Percentiles rank a stretch among this genome's conserved stretches.
Evolutionary conservation across 2,329 filamentous ascomycete genomes (phyloP).

Genomic region (Ascocoryne sarcoides): DNA sequence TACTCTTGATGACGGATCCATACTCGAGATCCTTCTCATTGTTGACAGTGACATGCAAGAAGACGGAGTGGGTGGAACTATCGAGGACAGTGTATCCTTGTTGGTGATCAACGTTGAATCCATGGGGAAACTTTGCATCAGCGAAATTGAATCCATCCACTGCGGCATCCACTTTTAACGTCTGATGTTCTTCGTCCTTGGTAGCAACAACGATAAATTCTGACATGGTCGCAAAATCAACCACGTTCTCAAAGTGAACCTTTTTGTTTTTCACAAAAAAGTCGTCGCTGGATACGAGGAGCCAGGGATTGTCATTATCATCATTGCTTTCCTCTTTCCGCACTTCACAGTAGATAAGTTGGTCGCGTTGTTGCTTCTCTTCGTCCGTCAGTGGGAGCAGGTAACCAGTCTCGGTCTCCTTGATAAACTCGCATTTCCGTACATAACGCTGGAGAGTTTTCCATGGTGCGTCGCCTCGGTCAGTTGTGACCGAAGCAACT

Average conservation of each 20-base stretch:
- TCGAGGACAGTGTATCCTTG: constrained; percentile 88
- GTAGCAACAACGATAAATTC: constrained; percentile 92
- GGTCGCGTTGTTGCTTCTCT: constrained; percentile 34
- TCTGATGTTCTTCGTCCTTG: constrained; percentile 52
- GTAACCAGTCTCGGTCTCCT: constrained; percentile 44
- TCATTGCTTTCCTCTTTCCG: constrained; percentile 56
- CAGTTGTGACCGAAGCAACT: constrained; percentile 67
- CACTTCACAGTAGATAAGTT: constrained; percentile 49
- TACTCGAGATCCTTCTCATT: constrained; percentile 56
- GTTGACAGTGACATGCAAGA: constrained; percentile 83
- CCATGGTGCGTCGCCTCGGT: constrained; percentile 76
- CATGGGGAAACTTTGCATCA: constrained; percentile 73
- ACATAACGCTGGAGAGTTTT: constrained; percentile 64
- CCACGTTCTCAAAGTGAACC: constrained; percentile 60
- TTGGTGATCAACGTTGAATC: constrained; percentile 70
- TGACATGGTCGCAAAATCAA: constrained; percentile 87
- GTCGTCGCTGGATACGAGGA: constrained; percentile 70
- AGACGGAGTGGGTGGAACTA: constrained; percentile 88
- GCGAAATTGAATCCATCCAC: constrained; percentile 79
- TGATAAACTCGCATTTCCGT: constrained; percentile 79
- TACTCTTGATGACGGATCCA: constrained; percentile 92
- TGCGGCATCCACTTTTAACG: constrained; percentile 70
- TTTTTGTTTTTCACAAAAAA: constrained; percentile 61
- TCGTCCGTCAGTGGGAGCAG: constrained; percentile 28
- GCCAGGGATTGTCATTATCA: constrained; percentile 52